Conservation (phyloP, 345 rosid genomes). For the Garcia nutans region DNA sequence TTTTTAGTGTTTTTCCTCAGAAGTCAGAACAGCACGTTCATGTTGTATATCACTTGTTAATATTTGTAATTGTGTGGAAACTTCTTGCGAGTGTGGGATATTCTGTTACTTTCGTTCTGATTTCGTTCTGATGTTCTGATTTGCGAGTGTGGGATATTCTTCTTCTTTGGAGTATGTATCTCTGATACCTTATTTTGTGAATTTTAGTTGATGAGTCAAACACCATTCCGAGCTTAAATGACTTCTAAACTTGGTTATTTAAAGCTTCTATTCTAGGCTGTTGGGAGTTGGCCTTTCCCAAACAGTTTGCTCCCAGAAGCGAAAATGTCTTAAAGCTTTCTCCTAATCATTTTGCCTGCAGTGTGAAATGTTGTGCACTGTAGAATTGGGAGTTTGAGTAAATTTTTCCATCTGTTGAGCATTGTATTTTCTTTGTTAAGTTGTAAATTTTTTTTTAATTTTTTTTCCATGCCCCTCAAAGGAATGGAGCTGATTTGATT, state of each 20-base stretch:
- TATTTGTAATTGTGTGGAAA: neutral
- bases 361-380: neutral
- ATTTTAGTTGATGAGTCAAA: too few species aligned
- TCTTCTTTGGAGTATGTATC: neutral
- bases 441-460: neutral
- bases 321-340: slow-evolving; percentile 8
- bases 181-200: neutral
- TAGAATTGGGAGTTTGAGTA: slow-evolving; percentile 1
- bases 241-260: neutral
- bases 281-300: neutral
- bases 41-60: too few species aligned
- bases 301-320: slow-evolving; percentile 23
- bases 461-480: too few species aligned
- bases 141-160: neutral
- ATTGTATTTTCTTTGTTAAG: neutral
- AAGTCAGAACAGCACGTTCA: too few species aligned
- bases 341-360: neutral
- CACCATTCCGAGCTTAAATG: neutral
- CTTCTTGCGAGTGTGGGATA: neutral
- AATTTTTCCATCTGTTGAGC: neutral
- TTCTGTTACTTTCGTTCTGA: too few species aligned
- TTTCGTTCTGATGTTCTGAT: too few species aligned
- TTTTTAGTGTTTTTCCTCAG: neutral
- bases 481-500: neutral
- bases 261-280: slow-evolving; percentile 18